Evolutionary conservation across 352 stramenopile species (phyloP), one percentile per base, ranked within the genome.

Genomic region (Globisporangium viniferum): DNA sequence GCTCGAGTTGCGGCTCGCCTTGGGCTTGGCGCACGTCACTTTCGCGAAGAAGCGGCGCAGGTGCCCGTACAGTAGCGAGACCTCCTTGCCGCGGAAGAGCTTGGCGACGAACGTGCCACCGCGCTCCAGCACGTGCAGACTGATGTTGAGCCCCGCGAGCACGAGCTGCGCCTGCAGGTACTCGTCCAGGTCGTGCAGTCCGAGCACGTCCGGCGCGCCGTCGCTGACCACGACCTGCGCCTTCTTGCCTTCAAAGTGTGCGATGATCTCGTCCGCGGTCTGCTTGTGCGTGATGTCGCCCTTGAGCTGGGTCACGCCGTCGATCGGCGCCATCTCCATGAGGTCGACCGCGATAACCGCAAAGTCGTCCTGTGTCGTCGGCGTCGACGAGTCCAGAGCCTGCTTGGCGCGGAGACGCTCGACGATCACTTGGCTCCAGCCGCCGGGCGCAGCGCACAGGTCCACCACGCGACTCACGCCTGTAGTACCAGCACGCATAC

Each of bases 211-310:
- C 0, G 98, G 98, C 5, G 98, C 98, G 54, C 98, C 98, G 81
- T 99, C 98, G 67, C 96, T 99, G 12, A 99, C 93, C 6, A 99
- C 98, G 1, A 99, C 76, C 62, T 99, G 95, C 27, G 97, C 97
- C 35, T 97, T 91, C 35, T 94, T 71, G 35, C 86, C 86, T 2
- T 72, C 56, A 62, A 94, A 93, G 24, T 77, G 80, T 33, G 76
- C 73, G 56, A 94, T 81, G 72, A 94, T 94, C 44, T 71, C 74
- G 67, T 93, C 86, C 2, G 84, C 84, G 1, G 89, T 94, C 18
- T 76, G 65, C 57, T 91, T 81, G 78, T 90, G 79, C 48, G 87
- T 96, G 72, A 96, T 94, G 74, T 96, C 89, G 35, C 86, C 87
- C 69, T 95, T 74, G 48, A 95, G 69, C 60, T 91, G 84, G 27